These are phyloP conservation scores for Penicillium daleae DNA, from an alignment of 495 filamentous ascomycete species.

Conservation along the genomic window DNA sequence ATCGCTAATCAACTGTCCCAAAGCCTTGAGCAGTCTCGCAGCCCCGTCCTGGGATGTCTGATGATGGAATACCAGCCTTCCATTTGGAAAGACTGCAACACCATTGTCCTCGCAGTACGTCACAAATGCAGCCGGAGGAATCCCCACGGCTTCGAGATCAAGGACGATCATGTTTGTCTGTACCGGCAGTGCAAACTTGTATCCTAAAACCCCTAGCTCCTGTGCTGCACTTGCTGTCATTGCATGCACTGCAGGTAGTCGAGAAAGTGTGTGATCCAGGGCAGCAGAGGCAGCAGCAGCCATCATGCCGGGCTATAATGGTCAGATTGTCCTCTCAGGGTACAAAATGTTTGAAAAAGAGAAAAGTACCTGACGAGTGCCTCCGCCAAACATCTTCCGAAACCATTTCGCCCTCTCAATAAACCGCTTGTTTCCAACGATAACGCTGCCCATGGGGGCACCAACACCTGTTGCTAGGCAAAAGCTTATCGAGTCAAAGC, in stretches of 20 bases:
- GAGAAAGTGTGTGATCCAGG: neutral
- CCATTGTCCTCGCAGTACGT: neutral
- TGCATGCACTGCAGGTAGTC: neutral
- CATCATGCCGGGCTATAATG: slow-evolving; percentile 4
- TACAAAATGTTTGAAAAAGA: neutral
- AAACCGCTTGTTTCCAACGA: slow-evolving; percentile 54
- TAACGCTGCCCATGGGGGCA: slow-evolving; percentile 77
- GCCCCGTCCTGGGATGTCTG: neutral
- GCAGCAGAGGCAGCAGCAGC: slow-evolving; percentile 2
- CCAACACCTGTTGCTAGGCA: slow-evolving; percentile 87
- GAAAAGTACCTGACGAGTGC: neutral
- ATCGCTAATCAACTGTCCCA: neutral
- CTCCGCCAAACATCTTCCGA: slow-evolving; percentile 3
- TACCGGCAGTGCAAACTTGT: slow-evolving; percentile 1
- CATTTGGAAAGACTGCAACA: neutral
- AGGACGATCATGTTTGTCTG: neutral
- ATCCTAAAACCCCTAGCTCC: neutral
- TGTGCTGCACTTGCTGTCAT: neutral
- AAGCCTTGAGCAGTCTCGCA: neutral
- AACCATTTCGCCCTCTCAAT: neutral
- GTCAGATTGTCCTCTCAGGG: neutral
- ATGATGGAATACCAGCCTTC: neutral
- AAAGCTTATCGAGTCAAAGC: slow-evolving; percentile 75
- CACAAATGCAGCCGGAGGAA: neutral
- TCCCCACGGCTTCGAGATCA: neutral